Percentiles rank a stretch among this genome's conserved stretches.
Evolutionary conservation across 768 basidiomycete genomes (phyloP).

Genomic region (Pulveroboletus ravenelii): DNA sequence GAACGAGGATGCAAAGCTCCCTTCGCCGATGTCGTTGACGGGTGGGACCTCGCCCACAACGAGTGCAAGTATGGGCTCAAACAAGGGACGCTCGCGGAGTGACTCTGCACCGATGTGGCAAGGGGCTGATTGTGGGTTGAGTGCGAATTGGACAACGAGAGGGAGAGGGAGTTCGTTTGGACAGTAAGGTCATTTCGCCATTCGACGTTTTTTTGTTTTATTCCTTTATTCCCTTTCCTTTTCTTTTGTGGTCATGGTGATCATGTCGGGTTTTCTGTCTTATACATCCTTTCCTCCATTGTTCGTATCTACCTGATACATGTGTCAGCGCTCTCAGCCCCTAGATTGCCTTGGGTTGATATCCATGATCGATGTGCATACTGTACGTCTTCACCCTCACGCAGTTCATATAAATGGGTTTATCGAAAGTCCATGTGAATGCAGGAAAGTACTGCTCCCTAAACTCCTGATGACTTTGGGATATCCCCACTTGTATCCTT

Average conservation of each 20-base stretch:
- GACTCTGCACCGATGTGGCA: constrained; percentile 25
- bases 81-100: constrained; percentile 20
- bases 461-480: no score
- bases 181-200: constrained; percentile 22
- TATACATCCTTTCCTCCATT: background rate
- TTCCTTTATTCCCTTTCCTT: background rate
- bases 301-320: background rate
- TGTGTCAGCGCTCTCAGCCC: background rate
- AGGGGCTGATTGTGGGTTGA: constrained; percentile 23
- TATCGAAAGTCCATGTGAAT: no score
- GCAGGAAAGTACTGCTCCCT: no score
- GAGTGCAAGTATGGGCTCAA: constrained; percentile 11
- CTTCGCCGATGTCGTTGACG: constrained; percentile 21
- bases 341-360: no score
- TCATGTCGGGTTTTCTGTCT: background rate
- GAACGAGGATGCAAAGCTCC: constrained; percentile 15
- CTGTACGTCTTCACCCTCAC: no score
- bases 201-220: constrained; percentile 26
- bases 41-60: constrained; percentile 10
- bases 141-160: constrained; percentile 26
- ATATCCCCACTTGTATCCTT: no score
- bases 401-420: no score
- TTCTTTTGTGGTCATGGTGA: background rate
- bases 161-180: constrained; percentile 27
- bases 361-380: no score